These are phyloP conservation scores for Ceratobasidium sp. DNA, from an alignment of 1,284 basidiomycete species.

Conservation along the genomic window DNA sequence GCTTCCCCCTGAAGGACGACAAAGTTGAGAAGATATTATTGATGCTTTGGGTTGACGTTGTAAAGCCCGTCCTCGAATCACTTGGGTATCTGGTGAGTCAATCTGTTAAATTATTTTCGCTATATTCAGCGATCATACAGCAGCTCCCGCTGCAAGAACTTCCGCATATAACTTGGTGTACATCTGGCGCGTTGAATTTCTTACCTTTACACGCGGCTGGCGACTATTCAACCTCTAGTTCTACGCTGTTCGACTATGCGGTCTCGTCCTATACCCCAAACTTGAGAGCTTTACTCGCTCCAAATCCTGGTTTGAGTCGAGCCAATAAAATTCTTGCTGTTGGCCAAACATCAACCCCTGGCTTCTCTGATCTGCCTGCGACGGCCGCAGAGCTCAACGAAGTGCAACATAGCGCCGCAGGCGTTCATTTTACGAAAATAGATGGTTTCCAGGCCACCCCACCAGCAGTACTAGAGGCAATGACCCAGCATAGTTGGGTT, in stretches of 20 bases:
- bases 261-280: constrained; percentile 5
- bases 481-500: constrained; percentile 11
- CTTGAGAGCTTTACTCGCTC: background rate
- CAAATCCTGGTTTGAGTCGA: too few relatives aligned
- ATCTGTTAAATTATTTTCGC: background rate
- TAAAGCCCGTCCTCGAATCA: background rate
- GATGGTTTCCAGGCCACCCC: background rate
- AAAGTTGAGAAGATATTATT: background rate
- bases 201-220: constrained; percentile 5
- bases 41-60: background rate
- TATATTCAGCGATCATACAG: background rate
- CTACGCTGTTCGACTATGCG: background rate
- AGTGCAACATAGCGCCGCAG: background rate
- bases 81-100: background rate
- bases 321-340: background rate
- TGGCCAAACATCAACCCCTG: background rate
- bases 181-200: background rate
- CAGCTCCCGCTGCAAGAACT: background rate
- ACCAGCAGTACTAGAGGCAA: background rate
- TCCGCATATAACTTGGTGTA: constrained; percentile 9
- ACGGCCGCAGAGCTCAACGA: background rate
- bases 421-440: background rate
- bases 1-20: background rate
- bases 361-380: background rate
- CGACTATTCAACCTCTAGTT: background rate